Evolutionary conservation across 2,329 filamentous ascomycete species (phyloP).

Genomic region (Diaporthe australafricana): DNA sequence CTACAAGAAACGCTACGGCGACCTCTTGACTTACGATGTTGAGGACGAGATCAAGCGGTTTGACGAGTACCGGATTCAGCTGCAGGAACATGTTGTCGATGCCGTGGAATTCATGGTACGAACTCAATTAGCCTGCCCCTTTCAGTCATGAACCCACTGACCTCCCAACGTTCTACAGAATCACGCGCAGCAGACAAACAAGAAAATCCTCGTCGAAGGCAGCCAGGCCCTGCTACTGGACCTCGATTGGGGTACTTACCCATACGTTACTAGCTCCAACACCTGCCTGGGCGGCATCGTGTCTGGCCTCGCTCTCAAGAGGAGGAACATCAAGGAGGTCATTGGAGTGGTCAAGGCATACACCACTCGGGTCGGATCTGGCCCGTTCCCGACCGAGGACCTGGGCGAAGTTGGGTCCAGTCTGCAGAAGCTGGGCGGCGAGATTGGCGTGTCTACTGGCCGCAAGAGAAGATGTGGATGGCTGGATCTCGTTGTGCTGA

Average conservation of each 20-base stretch:
- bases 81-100: constrained; percentile 74
- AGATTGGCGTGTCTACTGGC: constrained; percentile 58
- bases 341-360: constrained; percentile 76
- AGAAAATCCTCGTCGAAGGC: constrained; percentile 71
- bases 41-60: constrained; percentile 76
- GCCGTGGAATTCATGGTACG: constrained; percentile 71
- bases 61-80: constrained; percentile 66
- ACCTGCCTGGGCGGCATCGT: constrained; percentile 69
- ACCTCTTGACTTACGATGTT: constrained; percentile 72
- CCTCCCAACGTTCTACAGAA: no score
- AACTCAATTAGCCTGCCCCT: constrained; percentile 50
- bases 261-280: constrained; percentile 68
- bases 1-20: constrained; percentile 77
- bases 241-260: constrained; percentile 70
- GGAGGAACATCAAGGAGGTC: constrained; percentile 64
- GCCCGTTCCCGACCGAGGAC: constrained; percentile 72
- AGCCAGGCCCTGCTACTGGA: constrained; percentile 72
- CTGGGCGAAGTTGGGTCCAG: constrained; percentile 50
- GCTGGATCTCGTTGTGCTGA: constrained; percentile 75
- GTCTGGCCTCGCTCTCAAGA: constrained; percentile 67
- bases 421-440: constrained; percentile 53
- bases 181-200: constrained; percentile 62
- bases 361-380: constrained; percentile 69
- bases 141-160: neutral
- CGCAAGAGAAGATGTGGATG: constrained; percentile 69